phyloP scores from a whole-genome alignment of 2,329 filamentous ascomycete genomes.

The Colletotrichum sansevieriae region DNA sequence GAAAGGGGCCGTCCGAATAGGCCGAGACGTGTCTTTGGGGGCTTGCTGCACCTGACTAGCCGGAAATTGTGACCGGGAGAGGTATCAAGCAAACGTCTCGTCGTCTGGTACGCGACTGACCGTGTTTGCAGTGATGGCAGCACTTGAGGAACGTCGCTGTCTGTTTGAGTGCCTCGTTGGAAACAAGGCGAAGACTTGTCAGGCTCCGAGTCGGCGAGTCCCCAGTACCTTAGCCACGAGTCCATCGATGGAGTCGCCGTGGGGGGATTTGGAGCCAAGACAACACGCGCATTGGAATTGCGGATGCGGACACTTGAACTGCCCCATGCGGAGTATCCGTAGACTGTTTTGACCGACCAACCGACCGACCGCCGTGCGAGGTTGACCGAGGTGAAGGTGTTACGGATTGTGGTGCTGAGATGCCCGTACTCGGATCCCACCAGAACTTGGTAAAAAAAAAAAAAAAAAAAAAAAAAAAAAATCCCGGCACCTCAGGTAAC shows the following conservation, averaged over 20 bases:
- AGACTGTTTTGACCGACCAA: slow-evolving; percentile 2
- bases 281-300: background rate
- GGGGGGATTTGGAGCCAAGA: slow-evolving; percentile 19
- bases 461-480: too few relatives aligned
- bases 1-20: background rate
- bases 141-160: background rate
- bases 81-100: slow-evolving; percentile 9
- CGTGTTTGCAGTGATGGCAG: background rate
- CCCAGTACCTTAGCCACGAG: slow-evolving; percentile 29
- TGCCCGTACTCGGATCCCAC: too few relatives aligned
- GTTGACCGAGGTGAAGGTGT: slow-evolving; percentile 20
- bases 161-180: slow-evolving; percentile 4
- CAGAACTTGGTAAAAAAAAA: too few relatives aligned
- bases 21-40: slow-evolving; percentile 22
- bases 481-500: background rate
- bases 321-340: background rate
- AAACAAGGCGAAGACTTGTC: slow-evolving; percentile 27
- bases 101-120: background rate
- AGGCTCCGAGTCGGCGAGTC: slow-evolving; percentile 8
- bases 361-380: slow-evolving; percentile 19
- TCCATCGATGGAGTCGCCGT: slow-evolving; percentile 24
- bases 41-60: slow-evolving; percentile 26
- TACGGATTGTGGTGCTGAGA: too few relatives aligned
- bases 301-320: slow-evolving; percentile 4
- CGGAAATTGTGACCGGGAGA: slow-evolving; percentile 8